Evolutionary conservation across 176 grass and related monocot species (phyloP).

Genomic region (Bromus sterilis): DNA sequence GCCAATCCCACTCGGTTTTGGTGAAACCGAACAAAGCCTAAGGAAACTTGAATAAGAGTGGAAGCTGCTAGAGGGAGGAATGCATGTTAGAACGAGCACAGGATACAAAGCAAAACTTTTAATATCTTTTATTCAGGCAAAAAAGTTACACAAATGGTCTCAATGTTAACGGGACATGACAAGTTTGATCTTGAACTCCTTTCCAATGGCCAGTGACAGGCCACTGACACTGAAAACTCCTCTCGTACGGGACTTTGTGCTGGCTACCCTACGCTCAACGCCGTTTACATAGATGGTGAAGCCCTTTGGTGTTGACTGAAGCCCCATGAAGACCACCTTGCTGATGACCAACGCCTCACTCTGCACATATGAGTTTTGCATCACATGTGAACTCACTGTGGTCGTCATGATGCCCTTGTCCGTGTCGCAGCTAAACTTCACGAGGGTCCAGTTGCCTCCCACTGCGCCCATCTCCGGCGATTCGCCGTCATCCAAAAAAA

Average conservation of each 20-base stretch:
- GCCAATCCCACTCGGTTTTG: too few species aligned
- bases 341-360: slow-evolving; percentile 23
- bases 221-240: slow-evolving; percentile 29
- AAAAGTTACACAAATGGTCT: background rate
- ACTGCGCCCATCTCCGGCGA: slow-evolving; percentile 52
- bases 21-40: too few species aligned
- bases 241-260: background rate
- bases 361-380: slow-evolving; percentile 36
- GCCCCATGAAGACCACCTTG: slow-evolving; percentile 64
- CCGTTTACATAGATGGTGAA: slow-evolving; percentile 15
- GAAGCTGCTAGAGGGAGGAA: too few species aligned
- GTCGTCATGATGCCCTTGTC: background rate
- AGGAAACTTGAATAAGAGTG: too few species aligned
- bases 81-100: background rate
- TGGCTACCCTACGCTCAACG: background rate
- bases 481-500: slow-evolving; percentile 75
- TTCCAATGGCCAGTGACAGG: slow-evolving; percentile 33
- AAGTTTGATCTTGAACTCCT: slow-evolving; percentile 61
- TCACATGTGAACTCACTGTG: slow-evolving; percentile 40
- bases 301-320: background rate
- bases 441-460: slow-evolving; percentile 32
- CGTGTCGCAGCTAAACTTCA: slow-evolving; percentile 34
- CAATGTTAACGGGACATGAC: background rate
- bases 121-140: background rate
- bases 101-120: background rate